These are phyloP conservation scores for Magnusiomyces paraingens DNA, from an alignment of 1,139 yeast species.

Conservation along the genomic window DNA sequence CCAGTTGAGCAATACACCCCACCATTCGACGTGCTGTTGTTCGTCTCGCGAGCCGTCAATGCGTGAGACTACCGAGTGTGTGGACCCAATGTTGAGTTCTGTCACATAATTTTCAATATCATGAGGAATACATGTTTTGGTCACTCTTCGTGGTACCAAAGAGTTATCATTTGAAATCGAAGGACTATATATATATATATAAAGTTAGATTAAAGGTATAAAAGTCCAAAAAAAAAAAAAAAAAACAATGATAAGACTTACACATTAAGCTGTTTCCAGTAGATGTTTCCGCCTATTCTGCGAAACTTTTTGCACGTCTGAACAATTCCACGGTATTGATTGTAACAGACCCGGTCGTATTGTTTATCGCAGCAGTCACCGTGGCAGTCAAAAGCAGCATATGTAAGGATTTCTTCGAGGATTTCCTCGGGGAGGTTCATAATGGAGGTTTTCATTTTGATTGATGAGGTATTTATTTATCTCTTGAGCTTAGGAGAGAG, in stretches of 20 bases:
- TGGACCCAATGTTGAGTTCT: slow-evolving; percentile 1
- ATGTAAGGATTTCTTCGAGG: background rate
- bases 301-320: slow-evolving; percentile 1
- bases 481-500: background rate
- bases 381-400: background rate
- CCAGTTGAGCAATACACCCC: slow-evolving; percentile 1
- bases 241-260: background rate
- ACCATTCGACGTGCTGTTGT: background rate
- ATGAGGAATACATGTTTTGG: background rate
- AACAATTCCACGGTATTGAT: background rate
- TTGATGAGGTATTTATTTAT: background rate
- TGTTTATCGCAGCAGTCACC: background rate
- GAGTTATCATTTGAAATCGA: no score
- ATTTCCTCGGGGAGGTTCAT: slow-evolving; percentile 1
- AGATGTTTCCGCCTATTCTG: slow-evolving; percentile 1
- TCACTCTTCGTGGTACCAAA: background rate
- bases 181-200: background rate
- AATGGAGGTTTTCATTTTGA: background rate
- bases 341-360: background rate
- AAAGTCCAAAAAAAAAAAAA: background rate
- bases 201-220: background rate
- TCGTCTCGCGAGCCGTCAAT: background rate
- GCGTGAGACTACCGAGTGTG: background rate
- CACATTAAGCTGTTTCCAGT: slow-evolving; percentile 4
- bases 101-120: slow-evolving; percentile 1